A percentile compares a stretch with the other conserved stretches of the same genome.
phyloP scores from a whole-genome alignment of 768 basidiomycete species.

The Fistulinella prunicolor region DNA sequence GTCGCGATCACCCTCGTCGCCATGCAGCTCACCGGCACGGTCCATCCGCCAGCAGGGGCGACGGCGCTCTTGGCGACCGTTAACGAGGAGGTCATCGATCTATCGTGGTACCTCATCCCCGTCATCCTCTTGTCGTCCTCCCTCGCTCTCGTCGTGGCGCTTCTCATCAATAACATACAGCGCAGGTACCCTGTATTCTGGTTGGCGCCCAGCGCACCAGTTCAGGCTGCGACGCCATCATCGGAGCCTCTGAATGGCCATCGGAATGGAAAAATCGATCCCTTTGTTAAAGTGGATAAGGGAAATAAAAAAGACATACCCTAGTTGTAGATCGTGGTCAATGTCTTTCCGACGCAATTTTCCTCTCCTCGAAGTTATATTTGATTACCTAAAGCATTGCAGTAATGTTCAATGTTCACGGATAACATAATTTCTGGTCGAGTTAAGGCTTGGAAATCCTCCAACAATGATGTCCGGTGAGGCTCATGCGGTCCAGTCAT shows the following conservation, averaged over 20 bases:
- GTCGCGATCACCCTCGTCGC: slow-evolving; percentile 41
- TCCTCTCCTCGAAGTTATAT: background rate
- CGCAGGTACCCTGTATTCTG: slow-evolving; percentile 46
- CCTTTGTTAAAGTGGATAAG: background rate
- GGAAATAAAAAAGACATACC: background rate
- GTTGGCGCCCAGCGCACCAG: slow-evolving; percentile 26
- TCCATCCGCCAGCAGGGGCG: slow-evolving; percentile 59
- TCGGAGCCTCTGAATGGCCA: background rate
- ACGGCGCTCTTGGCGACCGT: slow-evolving; percentile 50
- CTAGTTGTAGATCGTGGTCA: slow-evolving; percentile 4
- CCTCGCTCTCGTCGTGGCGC: slow-evolving; percentile 43
- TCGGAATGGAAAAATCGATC: background rate
- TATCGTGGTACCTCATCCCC: slow-evolving; percentile 55
- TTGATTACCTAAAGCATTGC: too few species aligned
- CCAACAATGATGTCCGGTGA: too few species aligned
- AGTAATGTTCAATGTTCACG: too few species aligned
- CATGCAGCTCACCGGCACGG: slow-evolving; percentile 53
- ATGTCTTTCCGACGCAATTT: slow-evolving; percentile 2
- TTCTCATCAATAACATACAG: slow-evolving; percentile 51
- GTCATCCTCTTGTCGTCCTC: slow-evolving; percentile 47
- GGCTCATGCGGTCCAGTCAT: too few species aligned
- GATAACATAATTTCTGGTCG: too few species aligned
- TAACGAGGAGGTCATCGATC: slow-evolving; percentile 38
- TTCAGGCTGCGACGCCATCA: background rate
- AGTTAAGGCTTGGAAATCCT: too few species aligned